Evolutionary conservation across 345 rosid species (phyloP).

Genomic region (Limnanthes douglasii): DNA sequence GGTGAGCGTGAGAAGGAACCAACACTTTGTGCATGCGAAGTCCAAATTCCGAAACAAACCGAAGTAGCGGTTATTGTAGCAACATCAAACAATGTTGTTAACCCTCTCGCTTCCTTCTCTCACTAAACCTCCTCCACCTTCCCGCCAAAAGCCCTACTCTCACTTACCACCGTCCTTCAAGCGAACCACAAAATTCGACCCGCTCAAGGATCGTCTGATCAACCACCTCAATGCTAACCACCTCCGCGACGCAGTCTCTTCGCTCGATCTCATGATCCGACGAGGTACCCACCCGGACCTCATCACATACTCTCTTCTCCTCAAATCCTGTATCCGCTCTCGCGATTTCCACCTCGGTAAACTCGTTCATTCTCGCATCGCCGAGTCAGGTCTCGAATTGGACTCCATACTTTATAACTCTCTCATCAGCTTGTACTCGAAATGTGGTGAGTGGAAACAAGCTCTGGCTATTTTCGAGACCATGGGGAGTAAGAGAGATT

Average conservation of each 20-base stretch:
- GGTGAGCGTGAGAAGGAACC: too few relatives aligned
- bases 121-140: too few relatives aligned
- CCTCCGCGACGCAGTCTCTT: constrained; percentile 36
- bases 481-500: constrained; percentile 43
- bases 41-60: too few relatives aligned
- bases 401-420: constrained; percentile 52
- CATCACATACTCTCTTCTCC: constrained; percentile 45
- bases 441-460: constrained; percentile 28
- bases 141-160: too few relatives aligned
- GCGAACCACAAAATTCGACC: too few relatives aligned
- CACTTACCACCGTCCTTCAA: too few relatives aligned
- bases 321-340: constrained; percentile 58
- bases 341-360: constrained; percentile 40
- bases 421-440: constrained; percentile 54
- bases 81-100: too few relatives aligned
- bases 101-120: too few relatives aligned
- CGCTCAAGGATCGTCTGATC: constrained; percentile 30
- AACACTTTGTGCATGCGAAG: too few relatives aligned
- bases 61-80: too few relatives aligned
- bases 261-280: constrained; percentile 31
- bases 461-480: constrained; percentile 29
- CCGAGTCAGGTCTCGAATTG: constrained; percentile 23
- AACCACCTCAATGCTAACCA: constrained; percentile 36
- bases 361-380: constrained; percentile 29
- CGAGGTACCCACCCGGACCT: constrained; percentile 30